Conservation (phyloP, 108 stramenopile species). For the Conticribra guillardii region DNA sequence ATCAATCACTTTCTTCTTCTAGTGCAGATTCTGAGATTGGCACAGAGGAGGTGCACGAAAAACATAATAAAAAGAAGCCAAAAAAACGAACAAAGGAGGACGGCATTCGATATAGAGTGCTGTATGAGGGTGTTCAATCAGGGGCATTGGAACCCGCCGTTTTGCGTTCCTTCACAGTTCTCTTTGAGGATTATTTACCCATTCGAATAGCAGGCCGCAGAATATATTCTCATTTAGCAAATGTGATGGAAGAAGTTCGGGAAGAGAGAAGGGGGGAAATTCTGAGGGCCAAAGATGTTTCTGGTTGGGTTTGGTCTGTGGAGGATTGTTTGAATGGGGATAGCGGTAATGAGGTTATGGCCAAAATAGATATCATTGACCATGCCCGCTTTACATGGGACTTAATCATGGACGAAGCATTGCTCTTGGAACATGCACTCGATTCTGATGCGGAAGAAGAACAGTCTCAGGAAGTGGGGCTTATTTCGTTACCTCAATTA, state of each 20-base stretch:
- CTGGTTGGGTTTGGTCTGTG: conserved; percentile 18
- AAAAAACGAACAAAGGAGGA: conserved; percentile 30
- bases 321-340: background rate
- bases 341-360: background rate
- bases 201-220: conserved; percentile 77
- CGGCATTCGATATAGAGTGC: conserved; percentile 51
- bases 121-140: conserved; percentile 70
- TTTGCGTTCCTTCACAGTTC: conserved; percentile 73
- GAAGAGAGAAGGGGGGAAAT: conserved; percentile 40
- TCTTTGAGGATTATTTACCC: conserved; percentile 81
- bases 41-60: background rate
- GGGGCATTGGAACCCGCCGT: conserved; percentile 69
- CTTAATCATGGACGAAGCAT: conserved; percentile 28
- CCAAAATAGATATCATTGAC: conserved; percentile 8
- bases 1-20: too few species aligned
- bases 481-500: conserved; percentile 31
- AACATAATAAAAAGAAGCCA: background rate
- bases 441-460: conserved; percentile 11
- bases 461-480: conserved; percentile 27
- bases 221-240: conserved; percentile 53
- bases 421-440: conserved; percentile 26
- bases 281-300: conserved; percentile 32
- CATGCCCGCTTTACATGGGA: conserved; percentile 35
- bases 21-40: too few species aligned
- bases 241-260: conserved; percentile 60